Evolutionary conservation across 106 monocot genomes (phyloP), one percentile per base, ranked within the genome.

Genomic region (Allium fistulosum): DNA sequence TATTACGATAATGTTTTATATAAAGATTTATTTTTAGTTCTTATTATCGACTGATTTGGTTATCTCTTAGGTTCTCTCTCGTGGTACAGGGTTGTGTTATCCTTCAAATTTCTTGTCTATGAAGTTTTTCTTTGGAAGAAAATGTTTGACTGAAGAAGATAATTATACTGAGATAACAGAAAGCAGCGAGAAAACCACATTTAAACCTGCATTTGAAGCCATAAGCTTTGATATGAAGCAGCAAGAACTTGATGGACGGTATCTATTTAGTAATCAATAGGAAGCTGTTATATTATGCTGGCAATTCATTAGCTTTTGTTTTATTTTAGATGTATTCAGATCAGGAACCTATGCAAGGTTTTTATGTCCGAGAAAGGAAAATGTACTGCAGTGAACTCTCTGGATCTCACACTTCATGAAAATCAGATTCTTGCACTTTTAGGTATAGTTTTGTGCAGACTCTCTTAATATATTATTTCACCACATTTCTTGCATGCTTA

Each of bases 381-480:
- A 69, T 90, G 69, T 72, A 84, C 77, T 82, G 93, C 93, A 48
- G 86, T 94, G n/a, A 82, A 94, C 68, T 86, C 77, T 45, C 77
- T 94, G 63, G 79, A 87, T 26, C 86, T 94, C 55, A 87, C 86
- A 11, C 77, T 94, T 8, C 87, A 78, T 75, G 93, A 94, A 72
- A 94, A 84, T 58, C 93, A 94, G 61, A 90, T 94, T 75, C 84
- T 94, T 74, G 89, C 93, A 46, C 89, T 94, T 86, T 71, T 94
- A 64, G 93, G 93, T 94, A 81, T 72, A 72, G 17, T 26, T 71
- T 37, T 37, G 37, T 37, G 37, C 37, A 37, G 22, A 22, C 22
- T 1, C 37, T 37, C 37, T 37, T 37, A 1, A 4, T 37, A 4
- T 37, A 4, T 37, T 37, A 4, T 37, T 37, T 5, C 37, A 37